Evolutionary conservation across 768 basidiomycete genomes (phyloP).

Genomic region (Leccinellum luteum): DNA sequence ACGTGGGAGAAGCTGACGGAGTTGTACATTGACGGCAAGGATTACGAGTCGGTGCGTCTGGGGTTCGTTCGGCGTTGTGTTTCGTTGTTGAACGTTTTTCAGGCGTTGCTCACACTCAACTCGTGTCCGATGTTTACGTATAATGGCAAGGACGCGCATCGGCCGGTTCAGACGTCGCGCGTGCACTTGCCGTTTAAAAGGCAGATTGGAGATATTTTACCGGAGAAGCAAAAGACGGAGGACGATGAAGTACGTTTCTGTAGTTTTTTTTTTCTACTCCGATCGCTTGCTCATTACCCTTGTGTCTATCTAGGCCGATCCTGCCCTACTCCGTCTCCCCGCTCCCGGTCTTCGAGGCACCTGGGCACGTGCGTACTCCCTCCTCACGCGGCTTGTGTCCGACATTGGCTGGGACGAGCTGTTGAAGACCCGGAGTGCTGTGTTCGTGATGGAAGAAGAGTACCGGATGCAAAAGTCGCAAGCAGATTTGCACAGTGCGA

Average conservation of each 20-base stretch:
- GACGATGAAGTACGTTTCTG: constrained; percentile 68
- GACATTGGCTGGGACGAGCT: constrained; percentile 99
- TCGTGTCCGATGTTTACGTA: constrained; percentile 99
- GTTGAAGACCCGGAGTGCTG: constrained; percentile 86
- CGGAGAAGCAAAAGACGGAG: constrained; percentile 75
- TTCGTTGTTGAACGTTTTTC: not conserved
- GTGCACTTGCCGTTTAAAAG: constrained; percentile 85
- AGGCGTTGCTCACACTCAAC: constrained; percentile 88
- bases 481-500: constrained; percentile 53
- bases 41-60: constrained; percentile 64
- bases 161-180: constrained; percentile 73
- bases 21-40: constrained; percentile 85
- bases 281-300: not conserved
- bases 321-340: constrained; percentile 90
- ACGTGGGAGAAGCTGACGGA: constrained; percentile 99
- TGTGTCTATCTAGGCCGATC: constrained; percentile 65
- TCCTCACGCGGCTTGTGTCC: constrained; percentile 87
- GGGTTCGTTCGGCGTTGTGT: not conserved
- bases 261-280: too few species aligned
- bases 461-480: constrained; percentile 95
- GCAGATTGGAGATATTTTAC: constrained; percentile 86
- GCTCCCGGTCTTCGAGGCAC: constrained; percentile 94
- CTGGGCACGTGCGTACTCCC: constrained; percentile 90
- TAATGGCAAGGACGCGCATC: constrained; percentile 92
- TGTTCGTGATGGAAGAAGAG: constrained; percentile 99